A percentile compares a stretch with the other conserved stretches of the same genome.
Conservation (phyloP, 192 early-diverging fungal genomes). For the Borealophlyctis nickersoniae region DNA sequence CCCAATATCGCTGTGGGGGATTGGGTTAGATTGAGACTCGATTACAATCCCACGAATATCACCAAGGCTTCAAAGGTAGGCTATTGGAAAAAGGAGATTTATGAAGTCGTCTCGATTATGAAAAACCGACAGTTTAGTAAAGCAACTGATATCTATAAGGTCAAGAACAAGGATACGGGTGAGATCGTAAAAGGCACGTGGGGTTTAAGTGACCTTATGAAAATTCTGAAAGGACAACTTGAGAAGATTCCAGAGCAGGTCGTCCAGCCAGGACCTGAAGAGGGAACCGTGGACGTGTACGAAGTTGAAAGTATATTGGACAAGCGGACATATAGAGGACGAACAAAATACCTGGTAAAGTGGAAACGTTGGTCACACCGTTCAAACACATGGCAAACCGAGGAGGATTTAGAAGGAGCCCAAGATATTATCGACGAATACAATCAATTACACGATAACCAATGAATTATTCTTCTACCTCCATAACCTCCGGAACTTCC, state of each 20-base stretch:
- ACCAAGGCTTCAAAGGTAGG: not conserved
- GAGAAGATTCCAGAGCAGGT: not conserved
- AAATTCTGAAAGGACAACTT: not conserved
- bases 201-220: too few relatives aligned
- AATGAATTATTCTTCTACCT: not conserved
- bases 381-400: not conserved
- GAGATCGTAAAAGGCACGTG: too few relatives aligned
- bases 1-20: not conserved
- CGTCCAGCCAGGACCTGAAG: not conserved
- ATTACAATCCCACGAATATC: not conserved
- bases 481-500: not conserved
- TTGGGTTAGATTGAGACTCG: not conserved
- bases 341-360: not conserved
- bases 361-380: not conserved
- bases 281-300: not conserved
- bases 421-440: not conserved
- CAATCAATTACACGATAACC: not conserved
- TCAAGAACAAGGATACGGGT: not conserved
- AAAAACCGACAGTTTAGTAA: not conserved
- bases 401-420: not conserved
- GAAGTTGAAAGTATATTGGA: constrained; percentile 2
- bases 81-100: not conserved
- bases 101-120: not conserved
- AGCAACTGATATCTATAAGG: not conserved
- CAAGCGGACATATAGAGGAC: not conserved